phyloP scores from a whole-genome alignment of 192 early-diverging fungal species.

The Rhizoclosmatium sp. region DNA sequence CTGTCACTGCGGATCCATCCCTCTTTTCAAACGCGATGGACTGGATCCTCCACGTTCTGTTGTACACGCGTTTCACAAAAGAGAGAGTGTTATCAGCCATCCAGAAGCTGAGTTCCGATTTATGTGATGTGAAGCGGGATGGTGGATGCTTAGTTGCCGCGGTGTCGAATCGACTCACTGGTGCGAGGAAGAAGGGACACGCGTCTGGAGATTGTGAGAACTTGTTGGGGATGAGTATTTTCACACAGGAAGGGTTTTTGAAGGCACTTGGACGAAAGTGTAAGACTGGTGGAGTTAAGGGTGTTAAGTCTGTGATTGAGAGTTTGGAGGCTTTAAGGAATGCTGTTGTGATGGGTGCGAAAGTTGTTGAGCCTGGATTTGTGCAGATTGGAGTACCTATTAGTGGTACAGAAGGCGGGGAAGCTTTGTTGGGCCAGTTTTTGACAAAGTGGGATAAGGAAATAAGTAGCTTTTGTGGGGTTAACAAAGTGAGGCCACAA shows the following conservation, averaged over 20 bases:
- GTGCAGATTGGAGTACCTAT: constrained; percentile 46
- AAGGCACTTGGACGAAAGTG: constrained; percentile 54
- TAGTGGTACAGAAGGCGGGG: not conserved
- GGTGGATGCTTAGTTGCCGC: constrained; percentile 62
- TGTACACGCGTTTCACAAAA: constrained; percentile 72
- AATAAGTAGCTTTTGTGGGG: not conserved
- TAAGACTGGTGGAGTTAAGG: constrained; percentile 39
- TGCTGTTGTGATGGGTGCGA: not conserved
- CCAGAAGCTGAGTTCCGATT: constrained; percentile 75
- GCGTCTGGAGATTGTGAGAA: constrained; percentile 46
- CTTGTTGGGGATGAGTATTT: constrained; percentile 67
- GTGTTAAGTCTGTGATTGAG: constrained; percentile 24
- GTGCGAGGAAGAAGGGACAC: not conserved
- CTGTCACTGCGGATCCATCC: constrained; percentile 37
- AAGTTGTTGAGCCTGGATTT: constrained; percentile 44
- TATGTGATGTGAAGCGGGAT: constrained; percentile 72
- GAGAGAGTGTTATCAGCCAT: constrained; percentile 74
- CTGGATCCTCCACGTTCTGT: constrained; percentile 52
- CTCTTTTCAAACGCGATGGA: constrained; percentile 29
- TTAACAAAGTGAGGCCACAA: not conserved
- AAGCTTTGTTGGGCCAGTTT: constrained; percentile 17
- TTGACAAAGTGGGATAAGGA: constrained; percentile 45
- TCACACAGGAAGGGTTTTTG: constrained; percentile 74
- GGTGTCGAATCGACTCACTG: constrained; percentile 44
- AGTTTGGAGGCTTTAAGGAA: not conserved